Percentiles rank a stretch among this genome's conserved stretches.
Conservation (phyloP, 352 stramenopile genomes). For the Globisporangium recalcitrans region DNA sequence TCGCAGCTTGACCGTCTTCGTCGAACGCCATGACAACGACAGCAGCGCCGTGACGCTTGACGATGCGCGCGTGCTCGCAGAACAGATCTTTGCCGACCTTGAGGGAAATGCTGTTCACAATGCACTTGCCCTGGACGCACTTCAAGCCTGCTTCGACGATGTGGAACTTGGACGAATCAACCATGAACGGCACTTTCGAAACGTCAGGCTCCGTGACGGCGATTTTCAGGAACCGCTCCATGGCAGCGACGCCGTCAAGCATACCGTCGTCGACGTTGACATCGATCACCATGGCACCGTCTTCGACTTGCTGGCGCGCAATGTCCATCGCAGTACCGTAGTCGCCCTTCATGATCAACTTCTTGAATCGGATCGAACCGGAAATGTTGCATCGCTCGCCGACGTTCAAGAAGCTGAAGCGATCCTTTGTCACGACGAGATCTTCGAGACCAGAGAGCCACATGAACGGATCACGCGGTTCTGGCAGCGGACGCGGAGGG, state of each 20-base stretch:
- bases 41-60: conserved; percentile 93
- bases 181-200: conserved; percentile 96
- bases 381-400: conserved; percentile 96
- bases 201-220: conserved; percentile 95
- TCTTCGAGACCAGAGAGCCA: conserved; percentile 95
- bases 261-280: conserved; percentile 98
- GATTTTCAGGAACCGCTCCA: conserved; percentile 98
- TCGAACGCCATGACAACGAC: conserved; percentile 98
- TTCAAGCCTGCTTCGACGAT: conserved; percentile 97
- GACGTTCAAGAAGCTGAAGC: conserved; percentile 95
- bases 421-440: conserved; percentile 91
- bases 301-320: conserved; percentile 94
- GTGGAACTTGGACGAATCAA: conserved; percentile 97
- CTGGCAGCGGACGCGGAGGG: conserved; percentile 75
- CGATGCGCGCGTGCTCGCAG: conserved; percentile 91
- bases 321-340: conserved; percentile 96
- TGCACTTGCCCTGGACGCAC: conserved; percentile 96
- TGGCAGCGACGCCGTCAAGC: conserved; percentile 92
- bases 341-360: conserved; percentile 93
- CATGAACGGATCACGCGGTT: conserved; percentile 89
- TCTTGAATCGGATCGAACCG: conserved; percentile 94
- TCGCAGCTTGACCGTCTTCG: conserved; percentile 94
- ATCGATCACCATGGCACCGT: conserved; percentile 96
- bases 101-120: conserved; percentile 97
- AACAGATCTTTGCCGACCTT: conserved; percentile 97